Conservation (phyloP, 257 asterid genomes). For the Verbascum thapsus region DNA sequence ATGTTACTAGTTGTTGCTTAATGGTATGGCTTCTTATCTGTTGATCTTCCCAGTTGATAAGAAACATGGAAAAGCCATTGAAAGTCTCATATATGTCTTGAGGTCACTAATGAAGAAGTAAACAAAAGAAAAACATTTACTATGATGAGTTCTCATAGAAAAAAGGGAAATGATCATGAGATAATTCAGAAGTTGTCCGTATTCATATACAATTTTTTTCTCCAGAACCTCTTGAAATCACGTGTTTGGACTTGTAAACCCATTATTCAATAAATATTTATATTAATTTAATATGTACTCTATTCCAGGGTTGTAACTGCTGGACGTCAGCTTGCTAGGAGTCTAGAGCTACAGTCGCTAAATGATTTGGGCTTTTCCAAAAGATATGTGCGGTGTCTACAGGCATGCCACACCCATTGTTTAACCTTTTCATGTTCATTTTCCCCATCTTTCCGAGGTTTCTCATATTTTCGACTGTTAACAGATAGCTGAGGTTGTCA, state of each 20-base stretch:
- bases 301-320: conserved; percentile 81
- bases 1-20: conserved; percentile 8
- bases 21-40: conserved; percentile 3
- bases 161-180: not conserved
- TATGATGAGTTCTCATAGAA: not conserved
- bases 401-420: conserved; percentile 47
- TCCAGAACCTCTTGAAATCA: not conserved
- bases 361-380: conserved; percentile 95
- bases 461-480: conserved; percentile 26
- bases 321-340: conserved; percentile 97
- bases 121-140: not conserved
- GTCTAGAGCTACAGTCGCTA: conserved; percentile 88
- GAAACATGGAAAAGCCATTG: not conserved
- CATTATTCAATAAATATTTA: not conserved
- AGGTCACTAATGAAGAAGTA: not conserved
- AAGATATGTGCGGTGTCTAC: conserved; percentile 94
- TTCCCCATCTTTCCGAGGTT: not conserved
- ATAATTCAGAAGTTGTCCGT: conserved; percentile 2
- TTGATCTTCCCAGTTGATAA: not conserved
- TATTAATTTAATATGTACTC: conserved; percentile 20
- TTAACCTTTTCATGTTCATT: not conserved
- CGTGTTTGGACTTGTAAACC: conserved; percentile 13
- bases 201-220: not conserved
- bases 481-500: conserved; percentile 96
- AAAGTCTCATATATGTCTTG: conserved; percentile 10